Evolutionary conservation across 2,329 filamentous ascomycete genomes (phyloP).

Genomic region (Aureobasidium leucospermi): DNA sequence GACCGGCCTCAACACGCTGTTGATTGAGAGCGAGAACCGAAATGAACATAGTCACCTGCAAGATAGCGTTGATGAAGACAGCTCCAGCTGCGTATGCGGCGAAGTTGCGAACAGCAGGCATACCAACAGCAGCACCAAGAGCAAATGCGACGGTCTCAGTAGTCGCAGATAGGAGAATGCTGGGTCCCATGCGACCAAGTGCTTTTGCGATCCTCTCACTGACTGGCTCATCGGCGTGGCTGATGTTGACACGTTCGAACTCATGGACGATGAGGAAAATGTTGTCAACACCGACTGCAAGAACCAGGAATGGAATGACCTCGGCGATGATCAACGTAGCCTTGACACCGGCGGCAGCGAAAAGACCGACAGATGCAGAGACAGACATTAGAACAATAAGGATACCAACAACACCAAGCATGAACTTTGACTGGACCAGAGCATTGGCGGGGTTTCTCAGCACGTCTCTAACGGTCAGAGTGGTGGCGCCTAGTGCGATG

Average conservation of each 20-base stretch:
- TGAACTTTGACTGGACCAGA: conserved; percentile 93
- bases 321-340: conserved; percentile 97
- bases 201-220: conserved; percentile 80
- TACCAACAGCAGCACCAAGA: conserved; percentile 86
- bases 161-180: conserved; percentile 87
- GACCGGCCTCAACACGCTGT: conserved; percentile 75
- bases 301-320: conserved; percentile 93
- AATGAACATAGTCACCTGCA: conserved; percentile 96
- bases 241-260: conserved; percentile 89
- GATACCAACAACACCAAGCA: conserved; percentile 89
- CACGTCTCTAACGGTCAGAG: conserved; percentile 67
- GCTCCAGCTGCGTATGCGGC: conserved; percentile 93
- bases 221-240: conserved; percentile 80
- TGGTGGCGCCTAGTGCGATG: conserved; percentile 81
- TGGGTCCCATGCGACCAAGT: conserved; percentile 93
- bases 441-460: conserved; percentile 75
- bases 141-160: conserved; percentile 93
- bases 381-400: conserved; percentile 97
- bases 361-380: conserved; percentile 86
- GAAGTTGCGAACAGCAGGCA: conserved; percentile 97
- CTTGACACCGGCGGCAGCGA: conserved; percentile 85
- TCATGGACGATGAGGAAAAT: conserved; percentile 98
- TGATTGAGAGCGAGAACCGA: conserved; percentile 90
- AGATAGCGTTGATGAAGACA: conserved; percentile 91
- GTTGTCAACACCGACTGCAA: conserved; percentile 96